Conservation (phyloP, 352 stramenopile species). For the Aphanomyces astaci region DNA sequence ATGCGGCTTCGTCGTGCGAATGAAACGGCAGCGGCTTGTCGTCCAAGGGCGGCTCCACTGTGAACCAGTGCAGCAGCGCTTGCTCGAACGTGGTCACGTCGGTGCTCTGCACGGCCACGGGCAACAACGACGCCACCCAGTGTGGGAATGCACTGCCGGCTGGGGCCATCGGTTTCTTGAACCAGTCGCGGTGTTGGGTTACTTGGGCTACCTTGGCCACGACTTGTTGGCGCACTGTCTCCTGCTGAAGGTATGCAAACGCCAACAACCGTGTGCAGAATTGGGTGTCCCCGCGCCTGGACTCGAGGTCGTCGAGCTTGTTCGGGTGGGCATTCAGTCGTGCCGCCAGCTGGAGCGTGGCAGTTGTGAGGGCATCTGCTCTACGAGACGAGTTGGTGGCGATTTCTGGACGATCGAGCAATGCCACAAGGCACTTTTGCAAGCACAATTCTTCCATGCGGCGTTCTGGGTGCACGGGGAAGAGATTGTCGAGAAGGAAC, state of each 20-base stretch:
- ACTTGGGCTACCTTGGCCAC: not conserved
- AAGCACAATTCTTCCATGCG: not conserved
- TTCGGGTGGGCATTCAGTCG: not conserved
- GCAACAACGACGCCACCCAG: not conserved
- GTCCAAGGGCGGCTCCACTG: not conserved
- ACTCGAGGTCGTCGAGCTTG: not conserved
- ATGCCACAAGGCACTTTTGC: not conserved
- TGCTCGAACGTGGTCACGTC: conserved; percentile 12
- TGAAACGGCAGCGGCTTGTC: not conserved
- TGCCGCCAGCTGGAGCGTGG: not conserved
- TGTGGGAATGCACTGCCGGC: not conserved
- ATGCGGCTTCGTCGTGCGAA: not conserved
- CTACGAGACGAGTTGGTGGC: not conserved
- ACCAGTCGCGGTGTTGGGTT: not conserved
- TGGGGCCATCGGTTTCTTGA: not conserved
- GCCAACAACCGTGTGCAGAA: conserved; percentile 1
- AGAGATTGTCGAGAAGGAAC: conserved; percentile 1
- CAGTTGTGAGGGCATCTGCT: not conserved
- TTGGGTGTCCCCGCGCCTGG: not conserved
- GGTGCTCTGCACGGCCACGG: not conserved
- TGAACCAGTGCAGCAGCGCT: conserved; percentile 9
- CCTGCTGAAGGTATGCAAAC: conserved; percentile 1
- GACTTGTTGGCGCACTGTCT: not conserved
- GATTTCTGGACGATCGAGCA: not conserved
- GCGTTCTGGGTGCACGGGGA: not conserved